Evolutionary conservation across 2,329 filamentous ascomycete genomes (phyloP).

Genomic region (Fusarium stilboides): DNA sequence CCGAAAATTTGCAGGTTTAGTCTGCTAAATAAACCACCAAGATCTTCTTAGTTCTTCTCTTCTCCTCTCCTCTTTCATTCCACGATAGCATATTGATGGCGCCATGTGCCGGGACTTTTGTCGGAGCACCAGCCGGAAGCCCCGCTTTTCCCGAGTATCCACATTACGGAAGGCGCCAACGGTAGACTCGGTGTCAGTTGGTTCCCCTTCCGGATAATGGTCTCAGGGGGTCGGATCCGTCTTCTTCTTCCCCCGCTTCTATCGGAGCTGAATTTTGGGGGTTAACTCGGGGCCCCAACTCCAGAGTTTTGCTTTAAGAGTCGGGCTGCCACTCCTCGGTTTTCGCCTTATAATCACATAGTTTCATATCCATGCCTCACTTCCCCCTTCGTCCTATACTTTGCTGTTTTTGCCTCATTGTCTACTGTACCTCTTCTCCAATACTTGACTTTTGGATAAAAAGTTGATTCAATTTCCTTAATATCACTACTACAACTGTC

Average conservation of each 20-base stretch:
- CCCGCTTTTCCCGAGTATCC: slow-evolving; percentile 31
- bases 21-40: rapidly evolving
- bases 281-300: not conserved
- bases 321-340: not conserved
- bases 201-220: not conserved
- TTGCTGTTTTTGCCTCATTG: not conserved
- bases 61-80: too few species aligned
- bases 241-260: not conserved
- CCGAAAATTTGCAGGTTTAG: not conserved
- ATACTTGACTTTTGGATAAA: not conserved
- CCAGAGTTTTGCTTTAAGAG: slow-evolving; percentile 1
- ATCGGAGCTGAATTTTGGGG: not conserved
- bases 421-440: not conserved
- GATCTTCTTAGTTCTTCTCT: not conserved
- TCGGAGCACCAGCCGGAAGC: not conserved
- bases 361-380: too few species aligned
- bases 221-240: not conserved
- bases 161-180: slow-evolving; percentile 2
- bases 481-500: not conserved
- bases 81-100: not conserved
- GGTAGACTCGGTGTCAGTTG: not conserved
- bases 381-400: too few species aligned
- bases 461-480: not conserved
- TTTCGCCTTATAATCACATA: too few species aligned
- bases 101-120: not conserved